Evolutionary conservation across 2,329 filamentous ascomycete species (phyloP), one percentile per base, ranked within the genome.

Genomic region (Alternaria novae-zelandiae): DNA sequence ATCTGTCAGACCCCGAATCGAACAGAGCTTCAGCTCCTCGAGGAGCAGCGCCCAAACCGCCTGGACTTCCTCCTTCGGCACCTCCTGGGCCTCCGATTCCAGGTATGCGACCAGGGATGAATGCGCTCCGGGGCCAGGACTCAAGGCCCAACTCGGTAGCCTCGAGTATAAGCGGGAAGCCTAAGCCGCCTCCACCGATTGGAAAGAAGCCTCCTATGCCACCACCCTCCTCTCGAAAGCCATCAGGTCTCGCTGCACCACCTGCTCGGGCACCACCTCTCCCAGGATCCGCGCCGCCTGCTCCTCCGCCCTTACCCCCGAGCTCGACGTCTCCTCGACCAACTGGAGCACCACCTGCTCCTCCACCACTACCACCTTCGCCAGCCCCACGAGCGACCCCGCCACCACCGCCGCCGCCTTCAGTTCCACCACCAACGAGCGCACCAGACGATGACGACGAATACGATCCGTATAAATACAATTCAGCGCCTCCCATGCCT

Each of bases 1-100:
- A 95, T 76, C 82, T 91, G 57, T 94, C 93, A 63, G 94, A 97
- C 76, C 88, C 91, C n/a, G 93, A 94, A 74, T 85, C 86, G 8
- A 77, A 79, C 47, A 79, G 80, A 69, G 79, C 75, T 44, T 85
- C 85, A 46, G 84, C 81, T 41, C 88, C 86, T 9, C 77, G 81
- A 50, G 83, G 78, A 50, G 81, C 84, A 59, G 86, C 87, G 12
- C 82, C 84, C 28, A 82, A 75, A 59, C 83, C 83, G 49, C 82
- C 85, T 65, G 79, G 78, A 59, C 81, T 80, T 61, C 79, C 79
- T 62, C 79, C 83, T 25, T 83, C 84, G 15, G 81, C 81, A 61
- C 79, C 79, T 65, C 79, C 83, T 26, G 83, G 85, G 15, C 88
- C 82, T 8, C 78, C 90, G 17, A 74, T 79, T 59, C 79, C 84